phyloP scores from a whole-genome alignment of 2,329 filamentous ascomycete genomes.

The Cercospora sojina region DNA sequence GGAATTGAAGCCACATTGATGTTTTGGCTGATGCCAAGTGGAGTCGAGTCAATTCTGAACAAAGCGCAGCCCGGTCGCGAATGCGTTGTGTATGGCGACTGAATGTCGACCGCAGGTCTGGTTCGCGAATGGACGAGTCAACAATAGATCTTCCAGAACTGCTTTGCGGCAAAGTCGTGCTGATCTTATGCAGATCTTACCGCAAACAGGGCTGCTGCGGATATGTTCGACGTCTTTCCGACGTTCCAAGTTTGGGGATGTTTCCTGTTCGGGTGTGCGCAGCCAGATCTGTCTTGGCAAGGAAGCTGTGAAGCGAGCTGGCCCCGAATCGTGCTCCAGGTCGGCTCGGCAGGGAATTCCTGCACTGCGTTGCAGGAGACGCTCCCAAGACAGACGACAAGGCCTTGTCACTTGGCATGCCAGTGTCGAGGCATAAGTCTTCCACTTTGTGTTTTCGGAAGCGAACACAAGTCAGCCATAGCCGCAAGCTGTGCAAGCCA shows the following conservation, averaged over 20 bases:
- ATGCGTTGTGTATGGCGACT: background rate
- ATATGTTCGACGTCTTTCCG: background rate
- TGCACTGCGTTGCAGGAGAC: background rate
- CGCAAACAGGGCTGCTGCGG: background rate
- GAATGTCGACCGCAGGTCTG: too few species aligned
- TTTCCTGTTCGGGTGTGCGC: background rate
- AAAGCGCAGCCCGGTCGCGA: background rate
- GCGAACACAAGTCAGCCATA: background rate
- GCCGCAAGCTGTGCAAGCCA: background rate
- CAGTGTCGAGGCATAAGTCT: background rate
- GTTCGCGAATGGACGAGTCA: background rate
- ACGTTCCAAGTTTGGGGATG: background rate
- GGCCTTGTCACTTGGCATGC: background rate
- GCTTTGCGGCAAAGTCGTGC: background rate
- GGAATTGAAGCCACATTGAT: background rate
- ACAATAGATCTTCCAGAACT: background rate
- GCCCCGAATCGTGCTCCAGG: background rate
- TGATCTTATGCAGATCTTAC: background rate
- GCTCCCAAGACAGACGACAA: background rate
- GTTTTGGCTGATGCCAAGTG: background rate
- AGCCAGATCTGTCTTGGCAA: background rate
- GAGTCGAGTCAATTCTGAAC: background rate
- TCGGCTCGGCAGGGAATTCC: background rate
- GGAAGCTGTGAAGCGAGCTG: background rate
- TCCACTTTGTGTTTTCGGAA: background rate